Evolutionary conservation across 73 alveolate genomes (phyloP).

Genomic region (Paramecium sexaurelia): DNA sequence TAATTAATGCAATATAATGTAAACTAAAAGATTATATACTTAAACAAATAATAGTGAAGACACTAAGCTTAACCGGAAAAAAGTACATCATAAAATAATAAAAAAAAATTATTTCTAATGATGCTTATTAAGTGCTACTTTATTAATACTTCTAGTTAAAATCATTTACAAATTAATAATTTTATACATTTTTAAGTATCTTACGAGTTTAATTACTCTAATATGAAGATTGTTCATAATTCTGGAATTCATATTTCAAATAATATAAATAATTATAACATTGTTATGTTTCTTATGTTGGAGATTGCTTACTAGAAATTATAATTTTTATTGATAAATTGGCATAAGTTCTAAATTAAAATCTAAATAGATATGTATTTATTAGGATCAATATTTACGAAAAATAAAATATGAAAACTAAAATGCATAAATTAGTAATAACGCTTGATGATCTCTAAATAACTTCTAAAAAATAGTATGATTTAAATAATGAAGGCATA

Average conservation of each 20-base stretch:
- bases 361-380: not conserved
- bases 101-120: not conserved
- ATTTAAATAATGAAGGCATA: not conserved
- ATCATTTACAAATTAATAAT: not conserved
- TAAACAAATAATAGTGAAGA: not conserved
- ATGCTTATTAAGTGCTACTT: not conserved
- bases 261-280: not conserved
- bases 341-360: not conserved
- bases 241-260: not conserved
- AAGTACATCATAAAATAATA: not conserved
- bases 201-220: not conserved
- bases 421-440: not conserved
- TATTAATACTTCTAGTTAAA: conserved; percentile 3
- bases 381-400: not conserved
- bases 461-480: not conserved
- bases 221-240: not conserved
- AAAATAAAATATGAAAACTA: not conserved
- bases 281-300: not conserved
- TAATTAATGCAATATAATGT: not conserved
- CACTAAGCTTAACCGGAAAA: not conserved
- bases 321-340: not conserved
- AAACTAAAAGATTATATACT: not conserved
- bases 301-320: conserved; percentile 1
- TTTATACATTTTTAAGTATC: not conserved
- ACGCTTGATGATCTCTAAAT: not conserved